Base-by-base conservation (phyloP, 768 basidiomycete genomes). In the Daedalea quercina region DNA sequence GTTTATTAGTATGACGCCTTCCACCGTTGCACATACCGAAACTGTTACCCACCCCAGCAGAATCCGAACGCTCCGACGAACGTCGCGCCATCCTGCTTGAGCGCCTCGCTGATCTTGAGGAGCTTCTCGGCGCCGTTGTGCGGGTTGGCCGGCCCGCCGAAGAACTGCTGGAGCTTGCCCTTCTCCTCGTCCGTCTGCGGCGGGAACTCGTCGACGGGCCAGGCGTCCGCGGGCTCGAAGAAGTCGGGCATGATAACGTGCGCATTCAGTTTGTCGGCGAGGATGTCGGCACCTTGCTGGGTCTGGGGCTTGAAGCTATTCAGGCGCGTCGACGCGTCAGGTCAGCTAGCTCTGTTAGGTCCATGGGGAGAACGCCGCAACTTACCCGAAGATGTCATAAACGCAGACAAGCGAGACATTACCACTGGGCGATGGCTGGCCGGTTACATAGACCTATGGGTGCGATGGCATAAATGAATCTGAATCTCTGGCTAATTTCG, bases 211-310 rank as follows among this genome's bases (percentile, higher is more conserved):
- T 73, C 73, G 7, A 66, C 50, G 1, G 78, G 72, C 60, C 76
- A 82, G 1, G 82, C 73, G 35, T 65, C 63, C 25, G 76, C 65
- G 9, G 76, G 76, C 57, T 80, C 76, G 65, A 84, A 82, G 60
- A 85, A 80, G 64, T 85, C 82, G 24, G 83, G 84, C 79, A 85
- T 81, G 63, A 79, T 75, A 34, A 86, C 79, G 23, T 73, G 76
- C 19, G 77, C 77, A 6, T 75, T 71, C 31, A 83, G 64, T 13
- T 74, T 64, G 6, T 71, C 67, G 0, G 81, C 79, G 50, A 85
- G 70, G 50, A 84, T 79, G 60, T 85, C 84, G 19, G 80, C 80
- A 28, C 82, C 83, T 63, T 84, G 79, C 61, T 79, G 77, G 3
- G 81, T 83, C 65, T 82, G 79, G 4, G 81, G 80, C 69, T 76